Evolutionary conservation across 2,329 filamentous ascomycete species (phyloP).

Genomic region (Fragosphaeria purpurea): DNA sequence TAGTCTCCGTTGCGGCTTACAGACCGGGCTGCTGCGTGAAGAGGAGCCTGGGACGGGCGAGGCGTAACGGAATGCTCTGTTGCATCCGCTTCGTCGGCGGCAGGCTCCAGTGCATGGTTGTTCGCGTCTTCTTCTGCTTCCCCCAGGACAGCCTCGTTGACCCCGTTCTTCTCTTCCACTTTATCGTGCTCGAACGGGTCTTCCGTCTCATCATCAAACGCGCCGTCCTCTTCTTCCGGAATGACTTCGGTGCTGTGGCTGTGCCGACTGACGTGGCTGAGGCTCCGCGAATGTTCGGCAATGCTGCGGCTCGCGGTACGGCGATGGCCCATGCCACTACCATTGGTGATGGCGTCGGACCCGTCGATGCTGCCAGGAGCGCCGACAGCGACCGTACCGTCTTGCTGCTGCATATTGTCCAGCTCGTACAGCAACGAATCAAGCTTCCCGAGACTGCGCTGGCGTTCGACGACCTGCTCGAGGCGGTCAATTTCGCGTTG

Average conservation of each 20-base stretch:
- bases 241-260: constrained; percentile 43
- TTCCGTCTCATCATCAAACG: constrained; percentile 3
- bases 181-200: constrained; percentile 6
- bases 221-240: constrained; percentile 39
- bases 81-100: neutral
- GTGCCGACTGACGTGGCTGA: constrained; percentile 43
- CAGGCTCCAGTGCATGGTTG: no score
- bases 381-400: neutral
- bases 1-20: constrained; percentile 24
- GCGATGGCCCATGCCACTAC: constrained; percentile 33
- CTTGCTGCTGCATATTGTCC: constrained; percentile 61
- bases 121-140: constrained; percentile 15
- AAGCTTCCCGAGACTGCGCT: constrained; percentile 87
- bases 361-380: neutral
- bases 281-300: constrained; percentile 43
- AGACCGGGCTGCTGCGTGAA: neutral
- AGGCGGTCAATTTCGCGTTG: constrained; percentile 89
- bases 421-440: constrained; percentile 88
- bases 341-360: neutral
- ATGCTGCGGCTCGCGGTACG: constrained; percentile 30
- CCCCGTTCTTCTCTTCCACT: constrained; percentile 20
- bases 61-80: constrained; percentile 11
- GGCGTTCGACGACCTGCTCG: constrained; percentile 90
- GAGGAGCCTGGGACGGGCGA: constrained; percentile 11
- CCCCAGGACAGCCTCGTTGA: constrained; percentile 27